Percentiles rank a stretch among this genome's conserved stretches.
These are phyloP conservation scores for Echium plantagineum DNA, from an alignment of 257 asterid species.

Conservation along the genomic window DNA sequence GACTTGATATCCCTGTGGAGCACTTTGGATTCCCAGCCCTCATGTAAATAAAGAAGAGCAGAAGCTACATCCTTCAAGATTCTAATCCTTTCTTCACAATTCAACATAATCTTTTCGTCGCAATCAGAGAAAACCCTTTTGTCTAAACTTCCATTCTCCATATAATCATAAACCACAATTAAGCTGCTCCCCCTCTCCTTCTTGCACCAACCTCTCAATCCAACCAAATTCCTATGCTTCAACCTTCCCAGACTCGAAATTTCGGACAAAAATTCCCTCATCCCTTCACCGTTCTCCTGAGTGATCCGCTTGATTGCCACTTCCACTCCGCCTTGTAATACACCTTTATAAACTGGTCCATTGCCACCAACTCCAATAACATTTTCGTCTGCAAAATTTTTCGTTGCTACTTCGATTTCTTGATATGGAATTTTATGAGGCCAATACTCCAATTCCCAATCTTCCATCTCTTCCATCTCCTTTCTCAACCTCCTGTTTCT, in stretches of 20 bases:
- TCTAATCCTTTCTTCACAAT: constrained; percentile 38
- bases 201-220: constrained; percentile 75
- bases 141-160: constrained; percentile 74
- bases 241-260: constrained; percentile 68
- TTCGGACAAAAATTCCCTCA: constrained; percentile 49
- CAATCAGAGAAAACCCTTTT: constrained; percentile 32
- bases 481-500: constrained; percentile 19
- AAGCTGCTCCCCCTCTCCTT: constrained; percentile 42
- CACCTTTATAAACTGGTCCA: constrained; percentile 59
- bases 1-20: constrained; percentile 65
- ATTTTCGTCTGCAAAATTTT: constrained; percentile 42
- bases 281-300: constrained; percentile 35
- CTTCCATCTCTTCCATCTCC: constrained; percentile 54
- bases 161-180: constrained; percentile 52
- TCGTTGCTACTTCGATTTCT: constrained; percentile 58
- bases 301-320: constrained; percentile 60
- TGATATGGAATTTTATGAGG: constrained; percentile 57
- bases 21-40: constrained; percentile 65
- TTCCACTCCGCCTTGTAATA: constrained; percentile 32
- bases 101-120: constrained; percentile 19
- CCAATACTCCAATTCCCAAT: constrained; percentile 81
- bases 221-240: constrained; percentile 56
- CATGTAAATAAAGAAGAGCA: constrained; percentile 45
- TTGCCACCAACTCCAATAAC: constrained; percentile 65
- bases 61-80: constrained; percentile 53